Evolutionary conservation across 768 basidiomycete genomes (phyloP).

Genomic region (Tulasnella sp.): DNA sequence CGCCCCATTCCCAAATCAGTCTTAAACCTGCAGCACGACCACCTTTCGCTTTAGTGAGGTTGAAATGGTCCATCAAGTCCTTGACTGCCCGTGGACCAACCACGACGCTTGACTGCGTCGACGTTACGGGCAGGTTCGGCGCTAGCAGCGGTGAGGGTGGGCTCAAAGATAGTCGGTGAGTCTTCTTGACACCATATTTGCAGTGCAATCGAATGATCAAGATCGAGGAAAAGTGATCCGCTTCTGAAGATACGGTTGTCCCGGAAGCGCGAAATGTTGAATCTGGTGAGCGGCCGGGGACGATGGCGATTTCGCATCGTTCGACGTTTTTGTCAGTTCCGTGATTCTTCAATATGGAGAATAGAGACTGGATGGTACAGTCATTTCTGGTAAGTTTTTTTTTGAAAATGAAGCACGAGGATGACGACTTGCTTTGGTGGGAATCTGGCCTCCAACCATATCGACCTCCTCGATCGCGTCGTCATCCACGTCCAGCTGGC

Average conservation of each 20-base stretch:
- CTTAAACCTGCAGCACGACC: slow-evolving; percentile 58
- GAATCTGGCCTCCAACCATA: slow-evolving; percentile 40
- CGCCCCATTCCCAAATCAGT: slow-evolving; percentile 71
- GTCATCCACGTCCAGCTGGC: slow-evolving; percentile 9
- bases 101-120: slow-evolving; percentile 54
- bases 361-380: slow-evolving; percentile 43
- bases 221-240: slow-evolving; percentile 56
- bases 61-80: slow-evolving; percentile 78
- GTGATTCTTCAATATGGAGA: slow-evolving; percentile 66
- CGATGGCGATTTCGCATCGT: slow-evolving; percentile 62
- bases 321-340: slow-evolving; percentile 72
- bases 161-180: slow-evolving; percentile 61
- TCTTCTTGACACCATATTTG: slow-evolving; percentile 80
- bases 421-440: slow-evolving; percentile 49
- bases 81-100: slow-evolving; percentile 66
- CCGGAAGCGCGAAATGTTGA: slow-evolving; percentile 27
- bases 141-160: slow-evolving; percentile 52
- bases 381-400: not conserved
- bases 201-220: slow-evolving; percentile 67
- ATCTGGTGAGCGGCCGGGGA: slow-evolving; percentile 40
- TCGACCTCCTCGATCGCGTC: slow-evolving; percentile 17
- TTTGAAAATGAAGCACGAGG: not conserved
- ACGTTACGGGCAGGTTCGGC: slow-evolving; percentile 54
- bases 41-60: slow-evolving; percentile 44
- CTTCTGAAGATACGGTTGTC: slow-evolving; percentile 39